phyloP scores from a whole-genome alignment of 2,329 filamentous ascomycete genomes.

The Venturia nashicola region DNA sequence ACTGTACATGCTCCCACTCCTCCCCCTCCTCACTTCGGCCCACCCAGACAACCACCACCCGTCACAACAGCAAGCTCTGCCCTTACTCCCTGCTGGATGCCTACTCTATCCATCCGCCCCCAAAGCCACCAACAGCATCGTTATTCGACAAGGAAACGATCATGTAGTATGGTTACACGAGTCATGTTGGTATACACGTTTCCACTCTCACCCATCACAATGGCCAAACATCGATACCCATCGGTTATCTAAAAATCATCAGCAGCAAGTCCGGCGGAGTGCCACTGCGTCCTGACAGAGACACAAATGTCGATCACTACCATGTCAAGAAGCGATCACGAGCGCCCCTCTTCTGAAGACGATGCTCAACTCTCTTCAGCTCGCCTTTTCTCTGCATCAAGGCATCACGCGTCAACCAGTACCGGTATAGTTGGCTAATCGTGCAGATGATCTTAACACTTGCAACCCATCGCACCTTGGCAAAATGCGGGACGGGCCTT shows the following conservation, averaged over 20 bases:
- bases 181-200: no score
- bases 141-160: no score
- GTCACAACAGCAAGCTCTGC: no score
- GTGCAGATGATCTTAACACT: background rate
- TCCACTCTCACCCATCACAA: background rate
- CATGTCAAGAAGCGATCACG: background rate
- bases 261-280: background rate
- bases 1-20: no score
- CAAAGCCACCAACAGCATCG: no score
- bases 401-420: background rate
- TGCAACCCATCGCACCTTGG: background rate
- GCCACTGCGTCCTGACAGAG: background rate
- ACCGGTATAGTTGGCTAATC: background rate
- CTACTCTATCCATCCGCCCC: no score
- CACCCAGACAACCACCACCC: no score
- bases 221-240: background rate
- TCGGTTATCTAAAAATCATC: background rate
- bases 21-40: no score
- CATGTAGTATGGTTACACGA: no score
- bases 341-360: background rate
- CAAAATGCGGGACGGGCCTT: background rate
- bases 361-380: background rate
- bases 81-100: no score
- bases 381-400: background rate
- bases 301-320: background rate